Percentiles rank a stretch among this genome's conserved stretches.
Evolutionary conservation across 2,329 filamentous ascomycete genomes (phyloP).

Genomic region (Fusarium avenaceum): DNA sequence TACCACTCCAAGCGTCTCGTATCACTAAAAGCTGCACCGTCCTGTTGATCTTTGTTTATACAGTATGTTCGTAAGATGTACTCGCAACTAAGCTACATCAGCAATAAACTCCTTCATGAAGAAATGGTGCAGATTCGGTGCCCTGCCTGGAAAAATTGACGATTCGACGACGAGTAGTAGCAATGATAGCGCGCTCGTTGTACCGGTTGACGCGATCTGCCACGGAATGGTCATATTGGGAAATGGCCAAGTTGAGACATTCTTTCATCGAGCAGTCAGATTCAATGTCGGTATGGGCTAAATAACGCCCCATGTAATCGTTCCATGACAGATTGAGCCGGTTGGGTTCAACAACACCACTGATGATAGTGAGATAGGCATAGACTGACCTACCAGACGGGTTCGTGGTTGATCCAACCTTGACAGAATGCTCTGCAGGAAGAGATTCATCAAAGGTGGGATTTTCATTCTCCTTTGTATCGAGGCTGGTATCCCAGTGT

Average conservation of each 20-base stretch:
- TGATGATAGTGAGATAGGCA: slow-evolving; percentile 1
- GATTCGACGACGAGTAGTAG: background rate
- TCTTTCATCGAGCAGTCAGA: background rate
- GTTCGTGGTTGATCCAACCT: background rate
- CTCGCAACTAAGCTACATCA: background rate
- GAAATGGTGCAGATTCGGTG: background rate
- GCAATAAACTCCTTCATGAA: background rate
- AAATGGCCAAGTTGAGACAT: slow-evolving; percentile 1
- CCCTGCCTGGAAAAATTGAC: background rate
- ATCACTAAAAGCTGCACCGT: background rate
- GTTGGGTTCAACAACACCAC: background rate
- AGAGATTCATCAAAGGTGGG: background rate
- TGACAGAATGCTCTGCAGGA: background rate
- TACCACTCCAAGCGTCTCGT: background rate
- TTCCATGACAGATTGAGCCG: background rate
- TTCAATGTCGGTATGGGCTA: background rate
- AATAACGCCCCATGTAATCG: background rate
- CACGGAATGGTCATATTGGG: slow-evolving; percentile 1
- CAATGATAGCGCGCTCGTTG: slow-evolving; percentile 4
- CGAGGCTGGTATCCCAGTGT: slow-evolving; percentile 1
- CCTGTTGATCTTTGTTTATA: background rate
- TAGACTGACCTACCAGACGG: background rate
- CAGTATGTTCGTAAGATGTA: background rate
- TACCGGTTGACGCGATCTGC: slow-evolving; percentile 1
- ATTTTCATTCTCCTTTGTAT: background rate